Percentiles rank a stretch among this genome's conserved stretches.
Evolutionary conservation across 2,329 filamentous ascomycete species (phyloP).

Genomic region (Acrodontium crateriforme): DNA sequence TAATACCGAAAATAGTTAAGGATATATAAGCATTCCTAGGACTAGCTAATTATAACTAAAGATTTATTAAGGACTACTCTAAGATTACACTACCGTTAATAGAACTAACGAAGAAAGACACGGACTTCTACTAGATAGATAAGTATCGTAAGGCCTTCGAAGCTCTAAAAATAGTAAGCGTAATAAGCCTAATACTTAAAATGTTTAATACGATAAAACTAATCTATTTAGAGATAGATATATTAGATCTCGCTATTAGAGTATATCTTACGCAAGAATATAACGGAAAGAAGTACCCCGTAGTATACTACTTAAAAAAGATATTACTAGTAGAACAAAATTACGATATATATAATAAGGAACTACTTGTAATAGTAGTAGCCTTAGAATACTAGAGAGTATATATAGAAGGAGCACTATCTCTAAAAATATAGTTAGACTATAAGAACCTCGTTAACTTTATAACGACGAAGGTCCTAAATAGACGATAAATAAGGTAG

Average conservation of each 20-base stretch:
- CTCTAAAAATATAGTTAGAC: too few relatives aligned
- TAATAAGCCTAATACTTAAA: conserved; percentile 1
- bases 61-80: conserved; percentile 7
- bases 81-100: conserved; percentile 4
- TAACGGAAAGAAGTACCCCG: conserved; percentile 3
- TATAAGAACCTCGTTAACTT: too few relatives aligned
- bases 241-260: too few relatives aligned
- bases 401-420: too few relatives aligned
- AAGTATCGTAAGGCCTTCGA: conserved; percentile 3
- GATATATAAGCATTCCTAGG: too few relatives aligned
- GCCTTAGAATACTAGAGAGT: too few relatives aligned
- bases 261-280: not conserved
- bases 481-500: too few relatives aligned
- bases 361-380: too few relatives aligned
- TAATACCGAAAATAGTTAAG: too few relatives aligned
- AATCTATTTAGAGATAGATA: conserved; percentile 3
- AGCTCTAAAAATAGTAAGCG: conserved; percentile 3
- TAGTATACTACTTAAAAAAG: conserved; percentile 16
- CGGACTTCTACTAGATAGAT: conserved; percentile 4
- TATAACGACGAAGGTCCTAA: conserved; percentile 18
- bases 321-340: conserved; percentile 15
- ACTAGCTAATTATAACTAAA: conserved; percentile 7
- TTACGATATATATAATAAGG: too few relatives aligned
- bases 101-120: conserved; percentile 5
- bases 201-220: conserved; percentile 4